Conservation (phyloP, 176 grass and related monocot species). For the Triticum timopheevii region DNA sequence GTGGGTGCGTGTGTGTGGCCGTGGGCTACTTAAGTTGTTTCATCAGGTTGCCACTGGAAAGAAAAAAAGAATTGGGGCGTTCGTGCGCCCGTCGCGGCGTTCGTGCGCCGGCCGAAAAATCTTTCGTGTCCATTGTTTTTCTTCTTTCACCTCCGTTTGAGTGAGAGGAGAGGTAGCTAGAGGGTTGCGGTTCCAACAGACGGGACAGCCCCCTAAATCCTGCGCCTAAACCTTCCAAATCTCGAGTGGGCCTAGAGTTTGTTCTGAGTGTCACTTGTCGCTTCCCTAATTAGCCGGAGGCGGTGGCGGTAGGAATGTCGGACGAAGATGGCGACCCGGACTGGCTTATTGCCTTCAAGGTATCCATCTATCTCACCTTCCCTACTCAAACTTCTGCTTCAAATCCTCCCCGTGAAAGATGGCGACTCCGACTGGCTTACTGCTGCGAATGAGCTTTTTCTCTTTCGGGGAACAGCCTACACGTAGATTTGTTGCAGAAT, state of each 20-base stretch:
- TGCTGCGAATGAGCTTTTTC: not conserved
- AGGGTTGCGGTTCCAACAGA: no score
- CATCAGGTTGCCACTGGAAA: no score
- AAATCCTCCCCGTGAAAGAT: not conserved
- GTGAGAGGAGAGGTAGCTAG: no score
- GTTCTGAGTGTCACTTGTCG: not conserved
- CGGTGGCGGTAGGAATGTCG: slow-evolving; percentile 14
- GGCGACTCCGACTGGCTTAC: no score
- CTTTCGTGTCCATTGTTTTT: no score
- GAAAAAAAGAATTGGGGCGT: no score
- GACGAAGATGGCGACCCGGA: slow-evolving; percentile 41
- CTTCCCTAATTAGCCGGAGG: not conserved
- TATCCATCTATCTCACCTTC: slow-evolving; percentile 12
- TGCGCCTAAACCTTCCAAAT: not conserved
- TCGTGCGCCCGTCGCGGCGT: no score
- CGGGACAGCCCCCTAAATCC: not conserved
- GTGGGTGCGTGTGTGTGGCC: no score
- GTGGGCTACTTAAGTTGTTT: no score
- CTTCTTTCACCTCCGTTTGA: no score
- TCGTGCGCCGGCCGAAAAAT: no score
- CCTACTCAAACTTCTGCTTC: not conserved
- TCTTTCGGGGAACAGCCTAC: not conserved
- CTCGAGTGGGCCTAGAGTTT: not conserved
- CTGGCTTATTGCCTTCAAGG: slow-evolving; percentile 49
- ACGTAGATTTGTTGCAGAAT: not conserved